Base-by-base conservation (phyloP, 306 rosid species). In the Cucumis hystrix region DNA sequence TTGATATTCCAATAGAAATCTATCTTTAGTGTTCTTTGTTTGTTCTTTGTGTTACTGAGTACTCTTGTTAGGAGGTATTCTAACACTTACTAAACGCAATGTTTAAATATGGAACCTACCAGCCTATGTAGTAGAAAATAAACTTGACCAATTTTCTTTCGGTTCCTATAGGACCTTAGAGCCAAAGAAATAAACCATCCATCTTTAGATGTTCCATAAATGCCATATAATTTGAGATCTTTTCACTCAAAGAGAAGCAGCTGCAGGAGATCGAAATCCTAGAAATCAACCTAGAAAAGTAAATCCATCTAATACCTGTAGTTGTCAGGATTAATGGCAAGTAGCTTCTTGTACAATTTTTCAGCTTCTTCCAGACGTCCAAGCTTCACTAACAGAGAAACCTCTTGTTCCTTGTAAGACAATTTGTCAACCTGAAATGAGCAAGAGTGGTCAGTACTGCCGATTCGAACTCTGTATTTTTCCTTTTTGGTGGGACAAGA, bases 321-420 rank as follows among this genome's bases (percentile, higher is more conserved):
- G 80, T 95, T 91, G 88, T 95, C 99, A 55, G 97, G 97, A 84
- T 95, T 95, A 91, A 89, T 86, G 80, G 92, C 84, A 83, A 95
- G 99, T 82, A 95, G 83, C 61, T 65, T 77, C 82, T 75, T 85
- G 84, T 89, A 90, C 81, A 95, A 78, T n/a, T 85, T 74, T 78
- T 87, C 90, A 4, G 87, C 96, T 82, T 92, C 92, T 84, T 87
- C 92, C 14, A 89, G 76, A 82, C 17, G 89, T 83, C 89, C 92
- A 89, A 95, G 97, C 88, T 92, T 92, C 65, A 88, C 86, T 73
- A 92, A 65, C 85, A 95, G 99, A 54, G 96, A 86, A 85, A 91
- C 97, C 87, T 92, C 97, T 77, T 92, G 92, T 77, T 95, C 97
- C 83, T 92, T 92, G 83, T 80, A 86, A 43, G 81, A 86, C 77